Base-by-base conservation (phyloP, 345 rosid species). In the Ceriops zippeliana region DNA sequence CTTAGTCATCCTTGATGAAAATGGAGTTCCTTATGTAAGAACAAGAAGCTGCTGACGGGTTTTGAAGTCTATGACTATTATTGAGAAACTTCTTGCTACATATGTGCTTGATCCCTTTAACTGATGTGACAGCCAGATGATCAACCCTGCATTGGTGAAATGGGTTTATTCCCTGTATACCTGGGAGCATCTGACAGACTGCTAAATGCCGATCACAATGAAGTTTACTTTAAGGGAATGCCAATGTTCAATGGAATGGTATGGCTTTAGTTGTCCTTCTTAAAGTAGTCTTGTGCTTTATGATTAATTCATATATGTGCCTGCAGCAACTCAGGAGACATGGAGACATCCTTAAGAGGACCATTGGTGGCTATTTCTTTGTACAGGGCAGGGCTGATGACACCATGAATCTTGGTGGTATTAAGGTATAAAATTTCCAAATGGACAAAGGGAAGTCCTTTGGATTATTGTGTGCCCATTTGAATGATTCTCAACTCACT, bases 381-480 rank as follows among this genome's bases (percentile, higher is more conserved):
- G 95, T 91, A 19, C 96, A 86, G 74, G 97, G 98, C 30, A 76
- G 98, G 80, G 93, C 96, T 65, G 96, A 93, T 80, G 98, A 91
- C 80, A 93, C 98, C 65, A 93, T 93, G 98, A 93, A 93, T 73
- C 92, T 93, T 63, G 97, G 97, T 62, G 98, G 98, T 65, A 93
- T 91, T 68, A 93, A 91, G 97, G 98, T 87, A 77, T 15, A 5
- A 8, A 9, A 20, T 69, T 51, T 24, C 52, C 59, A 20, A 46
- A 65, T 35, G 28, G 42, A 19, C 20, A 47, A 7, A 52, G 51
- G 63, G 13, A n/a, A 30, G 20, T 28, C 6, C 26, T 47, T 53
- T 62, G 38, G 30, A n/a, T 38, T 27, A 46, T 69, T 21, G 22
- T 52, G 38, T 57, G 24, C 19, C 26, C 6, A 37, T 24, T 16